Evolutionary conservation across 306 rosid genomes (phyloP).

Genomic region (Gleditsia sinensis): DNA sequence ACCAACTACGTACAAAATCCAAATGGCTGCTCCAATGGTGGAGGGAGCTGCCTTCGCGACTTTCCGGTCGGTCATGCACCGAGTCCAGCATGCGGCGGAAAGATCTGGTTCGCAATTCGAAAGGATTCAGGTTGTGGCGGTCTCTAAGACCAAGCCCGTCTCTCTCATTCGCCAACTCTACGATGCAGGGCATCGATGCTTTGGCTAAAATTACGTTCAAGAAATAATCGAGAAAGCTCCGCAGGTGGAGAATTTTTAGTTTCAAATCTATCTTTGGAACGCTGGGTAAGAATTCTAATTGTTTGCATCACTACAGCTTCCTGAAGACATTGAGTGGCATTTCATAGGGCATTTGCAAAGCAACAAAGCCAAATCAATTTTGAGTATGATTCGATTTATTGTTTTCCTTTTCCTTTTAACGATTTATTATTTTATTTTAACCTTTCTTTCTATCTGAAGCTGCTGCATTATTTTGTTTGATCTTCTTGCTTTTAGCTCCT

Average conservation of each 20-base stretch:
- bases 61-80: slow-evolving; percentile 67
- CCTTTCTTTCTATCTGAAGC: too few relatives aligned
- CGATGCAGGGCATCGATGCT: slow-evolving; percentile 69
- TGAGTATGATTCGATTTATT: slow-evolving; percentile 43
- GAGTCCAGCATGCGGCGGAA: slow-evolving; percentile 74
- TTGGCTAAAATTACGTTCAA: slow-evolving; percentile 87
- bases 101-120: slow-evolving; percentile 50
- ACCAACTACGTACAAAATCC: too few relatives aligned
- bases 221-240: slow-evolving; percentile 85
- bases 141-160: slow-evolving; percentile 79
- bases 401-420: slow-evolving; percentile 24
- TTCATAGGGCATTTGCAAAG: slow-evolving; percentile 88
- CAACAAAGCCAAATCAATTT: slow-evolving; percentile 75
- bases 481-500: slow-evolving; percentile 19
- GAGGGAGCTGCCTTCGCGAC: slow-evolving; percentile 57
- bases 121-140: slow-evolving; percentile 65
- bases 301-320: slow-evolving; percentile 64
- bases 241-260: slow-evolving; percentile 46
- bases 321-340: slow-evolving; percentile 82
- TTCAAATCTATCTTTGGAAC: background rate
- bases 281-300: background rate
- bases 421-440: too few relatives aligned
- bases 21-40: slow-evolving; percentile 68
- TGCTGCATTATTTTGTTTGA: slow-evolving; percentile 22
- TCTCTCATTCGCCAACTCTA: slow-evolving; percentile 74